Evolutionary conservation across 768 basidiomycete genomes (phyloP), one percentile per base, ranked within the genome.

Genomic region (Pleurotus tuber-regium): DNA sequence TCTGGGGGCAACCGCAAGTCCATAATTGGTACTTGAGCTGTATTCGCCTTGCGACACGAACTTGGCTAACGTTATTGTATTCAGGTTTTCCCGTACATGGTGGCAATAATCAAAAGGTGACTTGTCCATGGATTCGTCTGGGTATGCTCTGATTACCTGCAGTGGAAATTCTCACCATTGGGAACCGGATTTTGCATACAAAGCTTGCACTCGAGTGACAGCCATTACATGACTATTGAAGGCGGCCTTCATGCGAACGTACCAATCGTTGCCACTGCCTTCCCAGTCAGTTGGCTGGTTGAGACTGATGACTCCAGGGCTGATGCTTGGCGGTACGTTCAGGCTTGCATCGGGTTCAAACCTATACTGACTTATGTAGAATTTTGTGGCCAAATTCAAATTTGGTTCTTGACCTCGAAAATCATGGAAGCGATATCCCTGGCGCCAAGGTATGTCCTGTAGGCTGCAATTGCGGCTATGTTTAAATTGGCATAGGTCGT

Each of bases 351-450:
- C 16, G 28, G 40, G 16, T 24, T 19, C 19, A 12, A 42, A 18
- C 23, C 23, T 4, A 5, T 8, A 14, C 6, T 21, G 16, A 12
- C 12, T 42, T 21, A 9, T 42, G 40, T 21, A 48, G 46, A 21
- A 48, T 48, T 23, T 12, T 48, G 4, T 48, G 46, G 46, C 46
- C 46, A 21, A 19, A 48, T n/a, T 48, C 46, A 18, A 35, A 48
- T 21, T 19, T 48, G 14, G 31, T 29, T 26, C 30, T 48, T 21
- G 46, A 48, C 21, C 46, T 48, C 23, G 46, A 48, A 23, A 31
- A 31, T 33, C 29, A 48, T 4, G 46, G 46, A 16, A 35, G 30
- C 18, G 31, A 35, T 24, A 18, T n/a, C 10, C 46, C 46, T 8
- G 46, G 46, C 25, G 46, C 46, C 23, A 48, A 48, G 19, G 46